phyloP scores from a whole-genome alignment of 441 rosid genomes.

The Jatropha podagrica region DNA sequence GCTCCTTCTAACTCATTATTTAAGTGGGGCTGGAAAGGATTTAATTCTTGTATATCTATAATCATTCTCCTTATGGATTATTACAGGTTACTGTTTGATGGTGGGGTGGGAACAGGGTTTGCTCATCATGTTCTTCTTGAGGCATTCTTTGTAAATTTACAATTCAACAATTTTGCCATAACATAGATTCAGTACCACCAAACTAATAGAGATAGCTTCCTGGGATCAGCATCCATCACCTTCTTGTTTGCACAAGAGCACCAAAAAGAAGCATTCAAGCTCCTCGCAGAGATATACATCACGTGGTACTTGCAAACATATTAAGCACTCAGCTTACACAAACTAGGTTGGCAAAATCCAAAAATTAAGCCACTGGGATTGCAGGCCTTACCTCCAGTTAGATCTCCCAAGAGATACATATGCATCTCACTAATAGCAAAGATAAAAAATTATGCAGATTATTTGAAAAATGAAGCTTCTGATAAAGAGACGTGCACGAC shows the following conservation, averaged over 20 bases:
- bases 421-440: neutral
- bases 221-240: neutral
- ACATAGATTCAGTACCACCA: neutral
- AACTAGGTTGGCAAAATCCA: neutral
- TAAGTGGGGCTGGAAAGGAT: neutral
- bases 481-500: neutral
- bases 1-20: neutral
- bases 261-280: neutral
- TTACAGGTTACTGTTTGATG: neutral
- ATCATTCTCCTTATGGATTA: neutral
- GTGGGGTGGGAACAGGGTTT: neutral
- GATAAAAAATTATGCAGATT: neutral
- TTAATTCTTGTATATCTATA: neutral
- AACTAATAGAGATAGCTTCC: neutral
- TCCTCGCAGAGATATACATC: neutral
- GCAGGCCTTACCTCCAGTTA: neutral
- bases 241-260: neutral
- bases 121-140: neutral
- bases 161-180: neutral
- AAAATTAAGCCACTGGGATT: neutral
- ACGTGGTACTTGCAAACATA: no score
- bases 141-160: neutral
- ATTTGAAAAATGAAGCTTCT: neutral
- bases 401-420: neutral
- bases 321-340: neutral